A percentile compares a stretch with the other conserved stretches of the same genome.
These are phyloP conservation scores for Cercospora sesami DNA, from an alignment of 2,329 filamentous ascomycete species.

Conservation along the genomic window DNA sequence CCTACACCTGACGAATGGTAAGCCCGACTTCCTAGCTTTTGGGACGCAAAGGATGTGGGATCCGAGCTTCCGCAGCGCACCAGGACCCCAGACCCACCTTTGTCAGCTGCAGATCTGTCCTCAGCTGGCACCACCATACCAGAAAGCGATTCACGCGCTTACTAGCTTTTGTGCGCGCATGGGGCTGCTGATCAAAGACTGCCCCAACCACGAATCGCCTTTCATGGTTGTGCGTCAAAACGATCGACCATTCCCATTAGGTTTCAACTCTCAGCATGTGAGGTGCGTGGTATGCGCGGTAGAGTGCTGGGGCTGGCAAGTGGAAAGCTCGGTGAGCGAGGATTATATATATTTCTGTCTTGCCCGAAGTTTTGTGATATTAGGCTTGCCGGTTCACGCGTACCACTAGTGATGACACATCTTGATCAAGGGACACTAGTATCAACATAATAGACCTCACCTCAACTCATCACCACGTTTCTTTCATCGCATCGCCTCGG, in stretches of 20 bases:
- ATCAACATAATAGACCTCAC: background rate
- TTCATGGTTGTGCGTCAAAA: background rate
- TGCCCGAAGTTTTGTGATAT: background rate
- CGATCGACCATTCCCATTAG: background rate
- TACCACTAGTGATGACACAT: background rate
- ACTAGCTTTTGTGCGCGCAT: background rate
- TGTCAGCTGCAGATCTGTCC: background rate
- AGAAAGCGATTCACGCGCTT: background rate
- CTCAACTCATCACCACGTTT: background rate
- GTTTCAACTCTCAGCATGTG: background rate
- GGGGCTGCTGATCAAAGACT: background rate
- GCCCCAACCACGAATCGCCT: background rate
- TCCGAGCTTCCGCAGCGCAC: background rate
- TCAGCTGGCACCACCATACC: slow-evolving; percentile 1
- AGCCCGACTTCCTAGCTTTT: background rate
- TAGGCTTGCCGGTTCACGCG: background rate
- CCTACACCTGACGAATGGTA: background rate
- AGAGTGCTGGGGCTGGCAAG: background rate
- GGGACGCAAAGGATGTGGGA: background rate
- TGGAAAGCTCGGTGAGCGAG: background rate
- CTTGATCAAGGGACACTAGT: background rate
- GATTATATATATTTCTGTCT: slow-evolving; percentile 1
- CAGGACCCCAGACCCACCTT: background rate
- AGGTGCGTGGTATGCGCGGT: background rate
- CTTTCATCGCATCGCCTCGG: background rate